Conservation (phyloP, 768 basidiomycete genomes). For the Mycena epipterygia region DNA sequence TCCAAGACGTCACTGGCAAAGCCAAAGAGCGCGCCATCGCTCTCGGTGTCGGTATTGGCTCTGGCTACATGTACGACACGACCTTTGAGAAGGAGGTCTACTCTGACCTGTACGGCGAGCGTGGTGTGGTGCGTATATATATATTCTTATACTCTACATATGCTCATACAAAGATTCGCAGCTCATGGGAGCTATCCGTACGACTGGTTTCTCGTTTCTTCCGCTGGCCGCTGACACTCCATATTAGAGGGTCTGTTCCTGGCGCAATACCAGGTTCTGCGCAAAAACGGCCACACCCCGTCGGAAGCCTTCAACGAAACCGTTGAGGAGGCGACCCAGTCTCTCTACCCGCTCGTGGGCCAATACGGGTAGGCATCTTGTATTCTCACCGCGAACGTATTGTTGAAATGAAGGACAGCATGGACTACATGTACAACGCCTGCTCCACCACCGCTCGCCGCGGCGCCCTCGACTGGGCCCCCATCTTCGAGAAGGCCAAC, state of each 20-base stretch:
- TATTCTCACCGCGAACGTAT: constrained; percentile 17
- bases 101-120: constrained; percentile 99
- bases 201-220: constrained; percentile 43
- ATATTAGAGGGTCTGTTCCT: constrained; percentile 94
- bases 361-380: constrained; percentile 80
- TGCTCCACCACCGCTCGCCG: constrained; percentile 99
- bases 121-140: constrained; percentile 88
- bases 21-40: constrained; percentile 98
- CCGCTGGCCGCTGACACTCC: not conserved
- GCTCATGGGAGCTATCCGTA: constrained; percentile 98
- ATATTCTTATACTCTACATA: not conserved
- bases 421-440: constrained; percentile 99
- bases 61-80: constrained; percentile 99
- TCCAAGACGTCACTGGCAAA: constrained; percentile 98
- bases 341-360: constrained; percentile 96
- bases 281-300: constrained; percentile 95
- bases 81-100: constrained; percentile 99
- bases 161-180: constrained; percentile 44
- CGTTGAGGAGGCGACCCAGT: constrained; percentile 99
- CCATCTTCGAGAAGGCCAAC: constrained; percentile 95
- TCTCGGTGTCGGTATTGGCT: constrained; percentile 93
- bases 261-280: constrained; percentile 98
- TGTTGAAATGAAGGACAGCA: constrained; percentile 58
- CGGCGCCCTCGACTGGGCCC: constrained; percentile 99
- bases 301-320: constrained; percentile 99